Conservation (phyloP, 2,329 filamentous ascomycete genomes). For the Botrytis tulipae region DNA sequence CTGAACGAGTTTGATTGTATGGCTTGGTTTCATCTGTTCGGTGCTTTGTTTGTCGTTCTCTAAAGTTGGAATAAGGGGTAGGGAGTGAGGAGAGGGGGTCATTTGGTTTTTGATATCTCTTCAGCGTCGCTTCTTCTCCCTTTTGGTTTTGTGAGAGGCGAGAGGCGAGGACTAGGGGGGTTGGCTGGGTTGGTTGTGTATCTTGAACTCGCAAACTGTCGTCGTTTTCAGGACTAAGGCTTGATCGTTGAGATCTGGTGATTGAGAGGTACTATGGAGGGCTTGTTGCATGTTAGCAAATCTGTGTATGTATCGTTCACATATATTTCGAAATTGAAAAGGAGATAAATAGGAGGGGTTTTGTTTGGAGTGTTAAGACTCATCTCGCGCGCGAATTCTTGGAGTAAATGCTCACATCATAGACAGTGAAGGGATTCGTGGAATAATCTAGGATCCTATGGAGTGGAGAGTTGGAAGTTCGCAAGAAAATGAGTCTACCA, state of each 20-base stretch:
- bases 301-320: neutral
- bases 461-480: neutral
- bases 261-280: neutral
- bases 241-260: neutral
- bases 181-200: neutral
- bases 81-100: neutral
- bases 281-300: neutral
- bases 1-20: neutral
- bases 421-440: neutral
- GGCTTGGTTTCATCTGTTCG: neutral
- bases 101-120: neutral
- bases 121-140: neutral
- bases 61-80: neutral
- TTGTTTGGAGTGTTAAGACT: neutral
- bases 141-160: neutral
- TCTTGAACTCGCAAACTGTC: neutral
- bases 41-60: neutral
- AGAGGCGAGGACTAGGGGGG: neutral
- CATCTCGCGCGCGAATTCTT: rapidly evolving
- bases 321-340: neutral
- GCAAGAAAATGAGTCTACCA: neutral
- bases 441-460: neutral
- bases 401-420: neutral
- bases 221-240: neutral
- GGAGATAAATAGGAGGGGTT: neutral